These are phyloP conservation scores for Quercus phellos DNA, from an alignment of 331 rosid genomes.

Conservation along the genomic window DNA sequence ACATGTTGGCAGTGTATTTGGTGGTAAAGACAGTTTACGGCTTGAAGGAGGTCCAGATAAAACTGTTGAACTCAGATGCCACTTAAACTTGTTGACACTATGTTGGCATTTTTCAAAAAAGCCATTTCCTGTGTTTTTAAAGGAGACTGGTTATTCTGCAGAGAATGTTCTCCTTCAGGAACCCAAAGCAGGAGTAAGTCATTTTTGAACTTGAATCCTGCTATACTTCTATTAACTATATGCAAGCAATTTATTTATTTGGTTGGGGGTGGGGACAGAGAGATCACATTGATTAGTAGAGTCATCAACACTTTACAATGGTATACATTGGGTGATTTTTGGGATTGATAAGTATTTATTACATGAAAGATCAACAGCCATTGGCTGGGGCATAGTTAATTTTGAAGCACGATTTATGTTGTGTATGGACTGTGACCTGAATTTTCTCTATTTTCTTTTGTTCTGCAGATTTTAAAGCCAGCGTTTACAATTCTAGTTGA, in stretches of 20 bases:
- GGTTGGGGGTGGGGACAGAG: neutral
- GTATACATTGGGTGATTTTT: neutral
- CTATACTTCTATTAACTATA: neutral
- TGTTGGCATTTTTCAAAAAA: conserved; percentile 97
- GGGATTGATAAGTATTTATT: conserved; percentile 11
- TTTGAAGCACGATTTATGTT: neutral
- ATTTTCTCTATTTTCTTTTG: conserved; percentile 15
- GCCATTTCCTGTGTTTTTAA: conserved; percentile 69
- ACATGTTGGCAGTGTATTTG: conserved; percentile 64
- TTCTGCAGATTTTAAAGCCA: conserved; percentile 89
- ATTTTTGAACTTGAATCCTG: conserved; percentile 15
- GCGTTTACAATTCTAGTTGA: conserved; percentile 85
- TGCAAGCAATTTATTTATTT: neutral
- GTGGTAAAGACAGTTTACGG: conserved; percentile 65
- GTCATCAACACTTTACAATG: neutral
- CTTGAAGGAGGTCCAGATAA: conserved; percentile 74
- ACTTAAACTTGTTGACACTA: conserved; percentile 63
- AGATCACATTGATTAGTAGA: neutral
- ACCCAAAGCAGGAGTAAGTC: conserved; percentile 92
- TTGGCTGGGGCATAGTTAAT: neutral
- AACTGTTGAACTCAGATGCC: conserved; percentile 60
- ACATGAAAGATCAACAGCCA: neutral
- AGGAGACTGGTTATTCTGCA: conserved; percentile 72
- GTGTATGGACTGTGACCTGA: neutral
- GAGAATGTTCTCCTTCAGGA: conserved; percentile 85